phyloP scores from a whole-genome alignment of 1,284 basidiomycete species.

The Serendipita sp. region DNA sequence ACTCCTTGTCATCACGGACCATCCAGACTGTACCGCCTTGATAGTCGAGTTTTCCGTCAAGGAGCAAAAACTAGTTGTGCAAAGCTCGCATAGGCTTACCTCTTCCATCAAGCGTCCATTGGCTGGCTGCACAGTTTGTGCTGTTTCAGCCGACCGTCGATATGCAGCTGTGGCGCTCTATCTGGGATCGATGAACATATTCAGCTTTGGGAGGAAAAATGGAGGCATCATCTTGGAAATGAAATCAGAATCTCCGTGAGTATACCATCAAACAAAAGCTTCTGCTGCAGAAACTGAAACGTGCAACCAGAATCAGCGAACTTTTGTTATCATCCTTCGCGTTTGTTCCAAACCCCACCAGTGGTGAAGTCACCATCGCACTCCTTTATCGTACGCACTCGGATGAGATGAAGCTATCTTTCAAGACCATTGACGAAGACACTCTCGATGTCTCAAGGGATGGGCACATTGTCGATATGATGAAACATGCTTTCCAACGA shows the following conservation, averaged over 20 bases:
- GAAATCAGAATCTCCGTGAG: constrained; percentile 54
- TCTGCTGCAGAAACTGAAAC: constrained; percentile 5
- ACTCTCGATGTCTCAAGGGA: constrained; percentile 38
- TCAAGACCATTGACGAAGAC: constrained; percentile 38
- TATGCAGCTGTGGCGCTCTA: constrained; percentile 52
- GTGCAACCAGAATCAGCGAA: constrained; percentile 46
- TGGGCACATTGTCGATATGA: constrained; percentile 15
- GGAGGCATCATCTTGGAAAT: constrained; percentile 35
- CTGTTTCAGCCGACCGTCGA: constrained; percentile 40
- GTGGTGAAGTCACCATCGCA: constrained; percentile 39
- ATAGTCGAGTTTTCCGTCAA: constrained; percentile 33
- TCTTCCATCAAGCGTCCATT: constrained; percentile 22
- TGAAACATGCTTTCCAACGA: no score
- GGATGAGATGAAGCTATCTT: constrained; percentile 42
- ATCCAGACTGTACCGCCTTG: constrained; percentile 55
- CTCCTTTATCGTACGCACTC: constrained; percentile 57
- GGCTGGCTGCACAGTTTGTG: constrained; percentile 28
- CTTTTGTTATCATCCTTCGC: constrained; percentile 57
- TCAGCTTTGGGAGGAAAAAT: constrained; percentile 26
- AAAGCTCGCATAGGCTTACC: constrained; percentile 13
- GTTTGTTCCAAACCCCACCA: constrained; percentile 37
- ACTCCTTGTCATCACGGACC: constrained; percentile 50
- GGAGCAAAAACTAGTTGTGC: constrained; percentile 5
- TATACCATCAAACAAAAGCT: constrained; percentile 13
- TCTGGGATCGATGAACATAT: constrained; percentile 48